These are phyloP conservation scores for Suillus subaureus DNA, from an alignment of 768 basidiomycete species.

Conservation along the genomic window DNA sequence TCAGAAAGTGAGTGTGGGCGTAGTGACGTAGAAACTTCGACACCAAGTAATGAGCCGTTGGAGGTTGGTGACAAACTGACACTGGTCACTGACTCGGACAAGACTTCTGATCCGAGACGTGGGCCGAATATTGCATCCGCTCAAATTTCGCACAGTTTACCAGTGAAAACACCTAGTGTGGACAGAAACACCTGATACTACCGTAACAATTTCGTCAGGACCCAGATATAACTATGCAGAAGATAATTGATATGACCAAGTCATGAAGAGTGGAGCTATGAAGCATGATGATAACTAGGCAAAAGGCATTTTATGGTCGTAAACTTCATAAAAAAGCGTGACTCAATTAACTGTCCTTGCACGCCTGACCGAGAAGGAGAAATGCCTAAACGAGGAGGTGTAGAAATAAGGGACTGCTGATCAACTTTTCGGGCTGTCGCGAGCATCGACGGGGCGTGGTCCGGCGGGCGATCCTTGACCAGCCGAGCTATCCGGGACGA, in stretches of 20 bases:
- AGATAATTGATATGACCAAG: slow-evolving; percentile 22
- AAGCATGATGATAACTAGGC: slow-evolving; percentile 20
- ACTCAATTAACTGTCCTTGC: slow-evolving; percentile 11
- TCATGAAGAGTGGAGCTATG: slow-evolving; percentile 16
- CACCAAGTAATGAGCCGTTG: neutral
- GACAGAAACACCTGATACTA: slow-evolving; percentile 15
- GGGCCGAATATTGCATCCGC: neutral
- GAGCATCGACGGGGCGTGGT: slow-evolving; percentile 33
- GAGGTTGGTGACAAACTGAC: neutral
- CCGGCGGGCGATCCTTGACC: slow-evolving; percentile 56
- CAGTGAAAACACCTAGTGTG: neutral
- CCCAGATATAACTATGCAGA: slow-evolving; percentile 19
- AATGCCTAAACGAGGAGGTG: neutral
- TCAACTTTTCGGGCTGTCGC: slow-evolving; percentile 31
- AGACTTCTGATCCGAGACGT: neutral
- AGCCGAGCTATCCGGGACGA: slow-evolving; percentile 52
- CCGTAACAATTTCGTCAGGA: slow-evolving; percentile 8
- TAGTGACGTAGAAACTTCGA: neutral
- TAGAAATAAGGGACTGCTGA: slow-evolving; percentile 2
- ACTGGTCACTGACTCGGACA: neutral
- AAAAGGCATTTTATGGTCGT: slow-evolving; percentile 12
- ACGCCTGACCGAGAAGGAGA: slow-evolving; percentile 1
- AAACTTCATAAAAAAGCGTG: slow-evolving; percentile 11
- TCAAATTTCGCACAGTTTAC: neutral
- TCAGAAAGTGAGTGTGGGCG: neutral